Percentiles rank a stretch among this genome's conserved stretches.
Evolutionary conservation across 768 basidiomycete species (phyloP).

Genomic region (Pisolithus marmoratus): DNA sequence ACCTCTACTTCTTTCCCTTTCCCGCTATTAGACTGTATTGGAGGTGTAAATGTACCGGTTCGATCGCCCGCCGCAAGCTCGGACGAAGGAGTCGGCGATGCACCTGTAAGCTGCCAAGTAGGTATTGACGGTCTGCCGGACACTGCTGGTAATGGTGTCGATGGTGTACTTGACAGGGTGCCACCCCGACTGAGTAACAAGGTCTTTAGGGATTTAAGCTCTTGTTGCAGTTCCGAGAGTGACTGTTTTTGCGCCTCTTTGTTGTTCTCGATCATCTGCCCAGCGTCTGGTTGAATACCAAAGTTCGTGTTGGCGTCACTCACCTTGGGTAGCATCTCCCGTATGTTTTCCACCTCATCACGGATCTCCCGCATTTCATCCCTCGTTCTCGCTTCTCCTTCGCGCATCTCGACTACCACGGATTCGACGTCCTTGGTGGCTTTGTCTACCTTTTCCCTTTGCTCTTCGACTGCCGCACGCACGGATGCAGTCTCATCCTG

Average conservation of each 20-base stretch:
- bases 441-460: constrained; percentile 65
- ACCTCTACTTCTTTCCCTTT: constrained; percentile 56
- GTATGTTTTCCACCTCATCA: constrained; percentile 84
- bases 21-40: constrained; percentile 32
- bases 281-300: background rate
- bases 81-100: constrained; percentile 17
- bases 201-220: constrained; percentile 91
- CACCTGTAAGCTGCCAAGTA: constrained; percentile 77
- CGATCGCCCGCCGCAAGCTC: constrained; percentile 12
- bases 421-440: constrained; percentile 67
- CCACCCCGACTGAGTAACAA: constrained; percentile 69
- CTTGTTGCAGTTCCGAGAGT: constrained; percentile 82
- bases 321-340: constrained; percentile 93
- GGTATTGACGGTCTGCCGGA: constrained; percentile 73
- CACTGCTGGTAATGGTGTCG: constrained; percentile 45
- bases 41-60: constrained; percentile 11
- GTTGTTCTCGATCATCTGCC: constrained; percentile 91
- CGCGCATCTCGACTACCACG: constrained; percentile 69
- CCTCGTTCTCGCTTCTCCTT: constrained; percentile 70
- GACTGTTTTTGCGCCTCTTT: constrained; percentile 81
- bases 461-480: constrained; percentile 67
- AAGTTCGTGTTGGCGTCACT: constrained; percentile 7
- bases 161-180: constrained; percentile 40
- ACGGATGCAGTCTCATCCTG: constrained; percentile 72
- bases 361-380: constrained; percentile 90